Conservation (phyloP, 2,329 filamentous ascomycete species). For the Dothistroma septosporum region DNA sequence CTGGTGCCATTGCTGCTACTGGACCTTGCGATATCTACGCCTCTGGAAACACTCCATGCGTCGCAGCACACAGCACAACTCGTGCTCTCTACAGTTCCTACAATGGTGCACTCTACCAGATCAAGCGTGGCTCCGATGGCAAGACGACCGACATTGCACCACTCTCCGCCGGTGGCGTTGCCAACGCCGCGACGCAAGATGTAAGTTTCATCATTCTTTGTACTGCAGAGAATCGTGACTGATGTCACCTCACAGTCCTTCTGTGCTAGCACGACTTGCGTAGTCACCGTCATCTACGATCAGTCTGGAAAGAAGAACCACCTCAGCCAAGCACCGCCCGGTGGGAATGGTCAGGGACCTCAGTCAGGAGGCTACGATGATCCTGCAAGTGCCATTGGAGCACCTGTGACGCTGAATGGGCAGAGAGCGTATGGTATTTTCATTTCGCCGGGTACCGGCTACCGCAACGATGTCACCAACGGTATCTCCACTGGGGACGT, state of each 20-base stretch:
- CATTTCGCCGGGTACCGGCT: slow-evolving; percentile 58
- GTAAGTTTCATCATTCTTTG: not conserved
- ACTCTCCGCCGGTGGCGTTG: slow-evolving; percentile 56
- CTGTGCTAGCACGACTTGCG: slow-evolving; percentile 57
- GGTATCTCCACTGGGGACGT: slow-evolving; percentile 54
- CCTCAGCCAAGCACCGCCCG: slow-evolving; percentile 56
- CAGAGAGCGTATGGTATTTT: slow-evolving; percentile 63
- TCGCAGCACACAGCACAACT: slow-evolving; percentile 63
- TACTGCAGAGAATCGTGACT: not conserved
- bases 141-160: slow-evolving; percentile 49
- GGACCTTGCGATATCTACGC: slow-evolving; percentile 61
- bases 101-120: slow-evolving; percentile 55
- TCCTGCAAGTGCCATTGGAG: slow-evolving; percentile 55
- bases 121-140: slow-evolving; percentile 53
- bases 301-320: slow-evolving; percentile 61
- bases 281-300: slow-evolving; percentile 61
- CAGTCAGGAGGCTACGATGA: slow-evolving; percentile 57
- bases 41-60: slow-evolving; percentile 56
- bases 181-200: slow-evolving; percentile 55
- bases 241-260: slow-evolving; percentile 40
- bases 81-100: slow-evolving; percentile 56
- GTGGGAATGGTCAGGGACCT: slow-evolving; percentile 54
- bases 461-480: slow-evolving; percentile 54
- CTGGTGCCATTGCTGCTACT: slow-evolving; percentile 34
- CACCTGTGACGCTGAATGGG: slow-evolving; percentile 56